Evolutionary conservation across 2,329 filamentous ascomycete genomes (phyloP), one percentile per base, ranked within the genome.

Genomic region (Laburnicola sp.): DNA sequence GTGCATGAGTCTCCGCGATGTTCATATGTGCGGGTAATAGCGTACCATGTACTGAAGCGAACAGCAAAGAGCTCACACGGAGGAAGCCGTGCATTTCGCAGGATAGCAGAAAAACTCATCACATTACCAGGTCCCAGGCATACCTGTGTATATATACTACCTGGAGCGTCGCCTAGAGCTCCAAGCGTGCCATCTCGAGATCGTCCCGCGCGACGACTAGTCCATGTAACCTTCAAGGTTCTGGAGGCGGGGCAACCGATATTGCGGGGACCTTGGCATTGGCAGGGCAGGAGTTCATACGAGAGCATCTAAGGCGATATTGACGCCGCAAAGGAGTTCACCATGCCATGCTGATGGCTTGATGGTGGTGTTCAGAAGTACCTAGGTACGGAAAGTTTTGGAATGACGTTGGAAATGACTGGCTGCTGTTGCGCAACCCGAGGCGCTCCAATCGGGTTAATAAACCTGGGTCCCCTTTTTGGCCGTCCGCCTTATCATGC

Each of bases 141-240:
- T 6, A 9, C 22, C 21, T 45, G 37, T 45, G 32, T 38, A 38
- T 37, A 26, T n/a, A n/a, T n/a, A n/a, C n/a, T n/a, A n/a, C n/a
- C 16, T 3, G 26, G 27, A 7, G 16, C 6, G 8, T n/a, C 7
- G 11, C 11, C 21, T 16, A 25, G n/a, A 45, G n/a, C 42, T 36
- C 32, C 22, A 45, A 36, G 31, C 25, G 16, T 30, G 34, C 43
- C 31, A 45, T 38, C 26, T 38, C 16, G 32, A 45, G 32, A 45
- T 45, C 43, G 34, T 8, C 43, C 28, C 31, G 43, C 43, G 26
- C 7, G 25, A 23, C 26, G 5, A 16, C 38, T 40, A 30, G 38
- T 30, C 16, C 8, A 45, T 38, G 30, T 44, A 44, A 34, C 41
- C 43, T 45, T 23, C 43, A n/a, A 26, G 32, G 34, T 38, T 30